Base-by-base conservation (phyloP, 2,329 filamentous ascomycete genomes). In the Chaetomium sp. region DNA sequence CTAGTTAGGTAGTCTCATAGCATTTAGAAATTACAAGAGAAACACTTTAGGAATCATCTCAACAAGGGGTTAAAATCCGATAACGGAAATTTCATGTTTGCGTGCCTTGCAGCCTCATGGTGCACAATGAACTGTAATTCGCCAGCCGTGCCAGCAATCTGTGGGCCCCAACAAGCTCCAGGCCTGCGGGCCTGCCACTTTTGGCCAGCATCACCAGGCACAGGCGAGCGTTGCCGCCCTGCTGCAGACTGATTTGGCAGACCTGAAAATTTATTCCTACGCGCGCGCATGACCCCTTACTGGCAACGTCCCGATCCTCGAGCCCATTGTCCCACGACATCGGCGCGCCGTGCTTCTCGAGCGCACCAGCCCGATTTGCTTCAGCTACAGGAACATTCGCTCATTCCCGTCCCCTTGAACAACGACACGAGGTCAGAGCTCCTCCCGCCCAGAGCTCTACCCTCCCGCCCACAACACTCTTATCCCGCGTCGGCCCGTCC, bases 81-180 rank as follows among this genome's bases (percentile, higher is more conserved):
- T 42, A 42, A 42, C 38, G 38, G 38, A 42, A 42, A 42, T 42
- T 42, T 42, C 38, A 42, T 16, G 38, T 42, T 16, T 6, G 38
- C 74, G 70, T 78, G 77, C 76, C 77, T 78, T 75, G 71, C 70
- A 72, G 76, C 76, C 77, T 78, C 72, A 76, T 62, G 54, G 47
- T 54, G 27, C 53, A 16, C 45, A 35, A 64, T 31, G 64, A 19
- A 23, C 47, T 64, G 59, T 75, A 70, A 77, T 78, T 76, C 72
- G 76, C 51, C 67, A 55, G 56, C n/a, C n/a, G 60, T 25, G 64
- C 27, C 62, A 63, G 47, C 47, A 63, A 61, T 61, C 49, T 56
- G 62, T 63, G 63, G 64, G 50, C 29, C 38, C 57, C 51, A 58
- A 21, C 62, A 62, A 67, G 63, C 61, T 69, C 58, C 66, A 62